phyloP scores from a whole-genome alignment of 495 filamentous ascomycete genomes.

The Daldinia decipiens region DNA sequence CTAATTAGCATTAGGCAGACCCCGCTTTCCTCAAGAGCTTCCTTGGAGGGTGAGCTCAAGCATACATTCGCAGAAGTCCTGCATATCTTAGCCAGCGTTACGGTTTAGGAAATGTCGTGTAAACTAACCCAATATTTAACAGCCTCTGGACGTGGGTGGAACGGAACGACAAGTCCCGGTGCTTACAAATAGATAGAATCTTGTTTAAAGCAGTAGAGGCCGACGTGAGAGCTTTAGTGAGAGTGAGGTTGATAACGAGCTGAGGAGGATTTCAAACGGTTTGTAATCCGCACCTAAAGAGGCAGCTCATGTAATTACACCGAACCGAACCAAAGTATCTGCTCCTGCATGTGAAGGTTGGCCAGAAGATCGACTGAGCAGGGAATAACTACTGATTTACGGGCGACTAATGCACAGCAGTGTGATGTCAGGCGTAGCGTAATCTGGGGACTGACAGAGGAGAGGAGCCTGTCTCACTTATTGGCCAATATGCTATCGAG shows the following conservation, averaged over 20 bases:
- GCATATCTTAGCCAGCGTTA: neutral
- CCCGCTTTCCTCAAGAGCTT: neutral
- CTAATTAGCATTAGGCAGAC: neutral
- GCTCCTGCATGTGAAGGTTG: slow-evolving; percentile 11
- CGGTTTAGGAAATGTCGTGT: neutral
- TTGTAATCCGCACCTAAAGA: slow-evolving; percentile 18
- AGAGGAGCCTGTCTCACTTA: neutral
- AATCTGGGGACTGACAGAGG: slow-evolving; percentile 2
- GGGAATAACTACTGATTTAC: slow-evolving; percentile 13
- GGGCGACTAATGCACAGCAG: slow-evolving; percentile 2
- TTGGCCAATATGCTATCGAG: neutral
- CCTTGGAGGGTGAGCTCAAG: neutral
- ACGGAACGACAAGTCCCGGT: slow-evolving; percentile 9
- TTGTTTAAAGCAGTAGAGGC: neutral
- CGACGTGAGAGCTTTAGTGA: neutral
- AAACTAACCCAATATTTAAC: neutral
- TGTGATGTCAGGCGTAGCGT: slow-evolving; percentile 6
- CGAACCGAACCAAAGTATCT: neutral
- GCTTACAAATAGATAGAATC: slow-evolving; percentile 9
- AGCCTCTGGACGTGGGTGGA: slow-evolving; percentile 1
- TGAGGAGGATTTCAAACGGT: slow-evolving; percentile 13
- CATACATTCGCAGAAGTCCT: neutral
- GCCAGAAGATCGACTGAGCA: neutral
- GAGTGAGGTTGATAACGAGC: neutral
- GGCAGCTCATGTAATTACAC: neutral